Conservation (phyloP, 78 protist species). For the Diacronema lutheri region DNA sequence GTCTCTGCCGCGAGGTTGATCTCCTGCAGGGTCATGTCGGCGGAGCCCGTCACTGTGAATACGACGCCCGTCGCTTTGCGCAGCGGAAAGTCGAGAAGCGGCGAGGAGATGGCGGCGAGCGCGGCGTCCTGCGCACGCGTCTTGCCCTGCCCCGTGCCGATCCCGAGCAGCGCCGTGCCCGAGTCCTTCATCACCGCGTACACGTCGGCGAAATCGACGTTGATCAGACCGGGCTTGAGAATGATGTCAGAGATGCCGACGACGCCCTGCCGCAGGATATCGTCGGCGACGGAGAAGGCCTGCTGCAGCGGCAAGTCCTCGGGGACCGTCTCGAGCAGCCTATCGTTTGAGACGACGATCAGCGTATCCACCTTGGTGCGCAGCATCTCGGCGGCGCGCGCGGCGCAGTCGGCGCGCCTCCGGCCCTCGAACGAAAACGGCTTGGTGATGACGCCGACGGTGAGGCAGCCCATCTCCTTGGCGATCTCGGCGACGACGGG, state of each 20-base stretch:
- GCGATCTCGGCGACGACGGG: slow-evolving; percentile 64
- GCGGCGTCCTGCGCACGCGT: slow-evolving; percentile 39
- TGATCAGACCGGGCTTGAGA: slow-evolving; percentile 77
- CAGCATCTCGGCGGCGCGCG: slow-evolving; percentile 50
- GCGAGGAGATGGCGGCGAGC: slow-evolving; percentile 32
- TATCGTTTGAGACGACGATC: slow-evolving; percentile 75
- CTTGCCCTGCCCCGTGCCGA: slow-evolving; percentile 24
- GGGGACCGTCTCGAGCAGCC: slow-evolving; percentile 38
- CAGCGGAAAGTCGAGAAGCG: slow-evolving; percentile 31
- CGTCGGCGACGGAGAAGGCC: slow-evolving; percentile 75
- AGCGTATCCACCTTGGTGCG: slow-evolving; percentile 66
- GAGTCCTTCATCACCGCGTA: slow-evolving; percentile 49
- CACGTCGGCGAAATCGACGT: slow-evolving; percentile 85
- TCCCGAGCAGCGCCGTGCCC: slow-evolving; percentile 36
- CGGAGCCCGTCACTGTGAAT: neutral
- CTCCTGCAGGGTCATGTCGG: slow-evolving; percentile 12
- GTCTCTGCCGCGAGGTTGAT: neutral
- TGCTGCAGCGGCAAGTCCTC: slow-evolving; percentile 41
- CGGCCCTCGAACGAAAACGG: slow-evolving; percentile 36
- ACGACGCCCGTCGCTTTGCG: neutral
- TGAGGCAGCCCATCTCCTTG: neutral
- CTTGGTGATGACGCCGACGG: slow-evolving; percentile 27
- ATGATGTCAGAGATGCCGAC: slow-evolving; percentile 73
- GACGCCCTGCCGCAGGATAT: slow-evolving; percentile 71
- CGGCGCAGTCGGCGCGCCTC: slow-evolving; percentile 42